These are phyloP conservation scores for Leersia perrieri DNA, from an alignment of 176 grass and related monocot species.

Conservation along the genomic window DNA sequence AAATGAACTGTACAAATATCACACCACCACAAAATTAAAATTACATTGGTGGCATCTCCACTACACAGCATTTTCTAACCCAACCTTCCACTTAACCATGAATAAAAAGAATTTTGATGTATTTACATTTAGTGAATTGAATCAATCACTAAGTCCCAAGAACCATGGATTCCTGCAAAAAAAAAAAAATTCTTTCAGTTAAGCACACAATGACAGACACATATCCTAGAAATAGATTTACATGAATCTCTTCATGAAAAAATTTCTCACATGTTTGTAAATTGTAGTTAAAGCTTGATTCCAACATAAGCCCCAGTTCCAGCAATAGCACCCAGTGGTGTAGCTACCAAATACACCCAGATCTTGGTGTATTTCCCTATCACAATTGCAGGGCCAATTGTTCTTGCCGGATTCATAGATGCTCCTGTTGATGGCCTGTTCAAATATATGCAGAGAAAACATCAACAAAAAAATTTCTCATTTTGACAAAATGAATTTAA, in stretches of 20 bases:
- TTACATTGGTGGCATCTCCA: background rate
- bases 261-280: too few relatives aligned
- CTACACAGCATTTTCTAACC: background rate
- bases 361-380: conserved; percentile 33
- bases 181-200: background rate
- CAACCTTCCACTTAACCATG: background rate
- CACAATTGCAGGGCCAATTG: conserved; percentile 38
- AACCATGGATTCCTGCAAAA: background rate
- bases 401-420: conserved; percentile 50
- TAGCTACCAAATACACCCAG: conserved; percentile 46
- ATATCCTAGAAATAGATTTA: too few relatives aligned
- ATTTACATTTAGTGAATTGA: background rate
- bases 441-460: too few relatives aligned
- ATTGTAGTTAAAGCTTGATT: conserved; percentile 27
- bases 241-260: too few relatives aligned
- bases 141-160: background rate
- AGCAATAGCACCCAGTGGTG: conserved; percentile 24
- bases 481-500: too few relatives aligned
- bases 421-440: conserved; percentile 45
- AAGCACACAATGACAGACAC: too few relatives aligned
- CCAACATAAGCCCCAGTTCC: conserved; percentile 31
- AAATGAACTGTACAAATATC: background rate
- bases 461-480: too few relatives aligned
- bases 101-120: background rate
- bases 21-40: background rate